These are phyloP conservation scores for Aspergillus ostianus DNA, from an alignment of 495 filamentous ascomycete genomes.

Conservation along the genomic window DNA sequence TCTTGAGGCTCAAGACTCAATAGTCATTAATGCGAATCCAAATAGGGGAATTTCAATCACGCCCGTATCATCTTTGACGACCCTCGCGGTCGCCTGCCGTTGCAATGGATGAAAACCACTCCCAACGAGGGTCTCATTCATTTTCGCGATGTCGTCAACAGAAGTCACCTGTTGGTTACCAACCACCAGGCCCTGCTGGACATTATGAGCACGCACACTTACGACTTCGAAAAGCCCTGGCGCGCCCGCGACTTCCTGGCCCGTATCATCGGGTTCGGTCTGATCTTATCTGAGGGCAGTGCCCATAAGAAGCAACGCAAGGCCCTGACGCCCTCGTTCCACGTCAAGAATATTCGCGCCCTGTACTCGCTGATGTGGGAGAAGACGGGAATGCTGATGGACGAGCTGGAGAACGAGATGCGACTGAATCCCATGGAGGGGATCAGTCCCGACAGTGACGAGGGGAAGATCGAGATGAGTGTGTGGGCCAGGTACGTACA, in stretches of 20 bases:
- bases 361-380: slow-evolving; percentile 81
- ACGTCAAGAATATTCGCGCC: slow-evolving; percentile 77
- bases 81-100: slow-evolving; percentile 58
- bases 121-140: slow-evolving; percentile 88
- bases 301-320: slow-evolving; percentile 72
- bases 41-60: slow-evolving; percentile 55
- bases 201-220: slow-evolving; percentile 54
- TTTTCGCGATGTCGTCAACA: slow-evolving; percentile 52
- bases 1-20: not conserved
- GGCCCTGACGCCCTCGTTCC: slow-evolving; percentile 78
- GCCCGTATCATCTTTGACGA: slow-evolving; percentile 51
- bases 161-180: slow-evolving; percentile 36
- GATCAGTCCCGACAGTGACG: slow-evolving; percentile 36
- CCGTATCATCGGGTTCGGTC: slow-evolving; percentile 69
- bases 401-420: slow-evolving; percentile 42
- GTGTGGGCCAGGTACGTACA: slow-evolving; percentile 57
- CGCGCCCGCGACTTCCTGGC: slow-evolving; percentile 54
- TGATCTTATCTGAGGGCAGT: slow-evolving; percentile 79
- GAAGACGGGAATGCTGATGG: slow-evolving; percentile 45
- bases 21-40: not conserved
- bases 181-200: slow-evolving; percentile 49
- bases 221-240: slow-evolving; percentile 53
- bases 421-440: slow-evolving; percentile 33
- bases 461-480: slow-evolving; percentile 62
- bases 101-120: slow-evolving; percentile 69